Base-by-base conservation (phyloP, 768 basidiomycete genomes). In the Cystofilobasidium ferigula region DNA sequence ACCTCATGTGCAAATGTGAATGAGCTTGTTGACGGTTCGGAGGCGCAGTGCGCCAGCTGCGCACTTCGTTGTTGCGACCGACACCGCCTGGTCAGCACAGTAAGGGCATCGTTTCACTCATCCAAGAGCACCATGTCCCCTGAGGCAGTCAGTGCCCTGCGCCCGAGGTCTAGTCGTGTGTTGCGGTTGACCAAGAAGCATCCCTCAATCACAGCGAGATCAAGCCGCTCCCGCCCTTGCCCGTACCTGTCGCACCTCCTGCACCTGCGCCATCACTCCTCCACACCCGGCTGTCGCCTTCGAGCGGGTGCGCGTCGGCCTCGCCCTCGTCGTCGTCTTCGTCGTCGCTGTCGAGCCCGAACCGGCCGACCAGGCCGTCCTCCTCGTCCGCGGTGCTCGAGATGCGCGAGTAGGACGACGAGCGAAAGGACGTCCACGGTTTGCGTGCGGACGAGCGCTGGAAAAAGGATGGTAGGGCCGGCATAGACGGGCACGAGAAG, bases 331-430 rank as follows among this genome's bases (percentile, higher is more conserved):
- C 38, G 51, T 63, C 62, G 14, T 64, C 63, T 13, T 64, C 63
- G 7, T 64, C 63, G 35, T 64, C 63, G 45, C 63, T 64, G 48
- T 64, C 63, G 32, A 64, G 35, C 20, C 63, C 63, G 35, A 64
- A 64, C 35, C 63, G 43, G 9, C 63, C 63, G 16, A 64, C 63
- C 24, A 64, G 35, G 18, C 63, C 63, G 26, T 64, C 63, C 57
- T 64, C 63, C 36, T 64, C 63, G 57, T 64, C 63, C 14, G 57
- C 63, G 16, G 57, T 47, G 28, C 36, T 42, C 53, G 12, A 38
- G 36, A 42, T 42, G 42, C 35, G 40, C 57, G 51, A 54, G 30
- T 54, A 54, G 5, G 51, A 54, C 28, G 6, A 30, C 2, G 51
- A 20, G 35, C 54, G 24, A 57, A 42, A 26, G 28, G 42, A 18